A percentile compares a stretch with the other conserved stretches of the same genome.
These are phyloP conservation scores for Panicum hallii DNA, from an alignment of 202 grass and related monocot species.

Conservation along the genomic window DNA sequence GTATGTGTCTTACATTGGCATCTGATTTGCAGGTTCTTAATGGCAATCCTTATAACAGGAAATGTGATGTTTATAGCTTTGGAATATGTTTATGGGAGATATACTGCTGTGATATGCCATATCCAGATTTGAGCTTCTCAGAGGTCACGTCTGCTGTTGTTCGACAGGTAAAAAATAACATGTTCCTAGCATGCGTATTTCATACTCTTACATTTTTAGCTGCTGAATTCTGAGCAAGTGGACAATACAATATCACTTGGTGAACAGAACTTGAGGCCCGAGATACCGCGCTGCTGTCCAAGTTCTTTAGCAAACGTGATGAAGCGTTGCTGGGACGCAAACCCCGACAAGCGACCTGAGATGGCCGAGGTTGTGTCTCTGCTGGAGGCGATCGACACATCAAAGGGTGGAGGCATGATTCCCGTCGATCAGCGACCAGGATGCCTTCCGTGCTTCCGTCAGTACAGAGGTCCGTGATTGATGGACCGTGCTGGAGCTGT, in stretches of 20 bases:
- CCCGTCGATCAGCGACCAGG: constrained; percentile 74
- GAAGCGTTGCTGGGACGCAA: constrained; percentile 96
- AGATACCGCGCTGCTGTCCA: constrained; percentile 94
- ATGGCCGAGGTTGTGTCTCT: constrained; percentile 84
- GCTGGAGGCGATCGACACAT: constrained; percentile 85
- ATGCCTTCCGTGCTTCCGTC: constrained; percentile 73
- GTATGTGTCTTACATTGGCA: constrained; percentile 24
- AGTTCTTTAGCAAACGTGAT: constrained; percentile 81
- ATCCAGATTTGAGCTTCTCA: constrained; percentile 90
- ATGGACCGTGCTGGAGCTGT: background rate
- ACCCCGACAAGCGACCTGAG: constrained; percentile 81
- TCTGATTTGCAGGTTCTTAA: constrained; percentile 84
- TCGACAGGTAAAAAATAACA: constrained; percentile 65
- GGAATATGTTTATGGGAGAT: constrained; percentile 97
- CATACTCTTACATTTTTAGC: background rate
- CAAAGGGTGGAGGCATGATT: constrained; percentile 94
- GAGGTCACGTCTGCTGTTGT: constrained; percentile 96
- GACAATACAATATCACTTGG: background rate
- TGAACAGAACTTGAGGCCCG: constrained; percentile 86
- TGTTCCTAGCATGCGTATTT: background rate
- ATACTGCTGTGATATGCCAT: constrained; percentile 98
- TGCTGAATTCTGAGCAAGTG: constrained; percentile 1
- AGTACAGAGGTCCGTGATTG: constrained; percentile 68
- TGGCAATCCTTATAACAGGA: constrained; percentile 90
- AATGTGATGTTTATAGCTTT: constrained; percentile 97